Evolutionary conservation across 192 early-diverging fungal species (phyloP), one percentile per base, ranked within the genome.

Genomic region (Phlyctochytrium planicorne): DNA sequence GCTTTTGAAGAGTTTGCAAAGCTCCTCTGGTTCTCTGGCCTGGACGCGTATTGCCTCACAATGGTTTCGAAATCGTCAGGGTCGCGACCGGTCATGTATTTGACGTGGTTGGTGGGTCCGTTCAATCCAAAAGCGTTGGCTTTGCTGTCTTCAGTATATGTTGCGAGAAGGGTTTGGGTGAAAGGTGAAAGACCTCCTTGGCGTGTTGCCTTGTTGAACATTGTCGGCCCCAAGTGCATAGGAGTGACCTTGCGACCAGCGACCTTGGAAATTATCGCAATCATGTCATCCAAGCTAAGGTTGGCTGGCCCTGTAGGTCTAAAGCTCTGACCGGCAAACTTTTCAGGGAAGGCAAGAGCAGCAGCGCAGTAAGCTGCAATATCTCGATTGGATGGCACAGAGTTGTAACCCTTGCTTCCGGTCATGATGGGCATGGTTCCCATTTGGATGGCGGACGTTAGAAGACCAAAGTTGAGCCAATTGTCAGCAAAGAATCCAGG

Each of bases 31-130:
- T n/a, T n/a, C n/a, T n/a, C n/a, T n/a, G n/a, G n/a, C n/a, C n/a
- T n/a, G n/a, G n/a, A n/a, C 6, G 56, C 56, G 56, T 59, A 59
- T 16, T 29, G 56, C 12, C 56, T 12, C 24, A 59, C 56, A 59
- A 29, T 59, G 30, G 24, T 24, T 24, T 59, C 56, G 30, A 27
- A 59, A 6, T 24, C 24, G 12, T 59, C 56, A 6, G 56, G 56
- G 30, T 12, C 56, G 6, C 56, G 6, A 6, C 56, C 56, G 23
- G 56, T 59, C 56, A 59, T 12, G 24, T 59, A 59, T 24, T 59
- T 6, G 12, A 59, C 56, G 24, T 59, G 56, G 24, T 59, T 29
- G 10, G 56, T 59, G 4, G 56, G 56, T 29, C n/a, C 6, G 23
- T 27, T 29, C 23, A 59, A 6, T 24, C 30, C 56, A 12, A 27